phyloP scores from a whole-genome alignment of 371 early-diverging fungal species.

The Mortierella sp. region DNA sequence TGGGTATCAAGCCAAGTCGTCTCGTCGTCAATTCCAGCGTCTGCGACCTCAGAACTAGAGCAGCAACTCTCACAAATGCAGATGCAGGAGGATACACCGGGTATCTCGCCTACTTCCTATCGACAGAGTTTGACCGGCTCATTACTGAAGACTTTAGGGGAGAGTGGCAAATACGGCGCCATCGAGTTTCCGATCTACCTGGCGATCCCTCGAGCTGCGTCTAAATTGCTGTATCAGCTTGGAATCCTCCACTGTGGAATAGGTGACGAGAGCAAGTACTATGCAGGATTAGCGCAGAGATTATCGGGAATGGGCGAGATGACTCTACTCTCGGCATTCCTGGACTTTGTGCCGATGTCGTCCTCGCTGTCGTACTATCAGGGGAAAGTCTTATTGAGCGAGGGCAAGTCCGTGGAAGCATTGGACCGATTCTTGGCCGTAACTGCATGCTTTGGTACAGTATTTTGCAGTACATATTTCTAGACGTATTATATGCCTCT shows the following conservation, averaged over 20 bases:
- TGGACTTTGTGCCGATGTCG: constrained; percentile 31
- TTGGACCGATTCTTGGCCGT: constrained; percentile 40
- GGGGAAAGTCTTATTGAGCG: constrained; percentile 31
- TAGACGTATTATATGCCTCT: not conserved
- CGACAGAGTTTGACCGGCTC: constrained; percentile 36
- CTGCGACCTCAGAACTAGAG: constrained; percentile 17
- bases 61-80: constrained; percentile 30
- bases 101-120: not conserved
- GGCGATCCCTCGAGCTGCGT: constrained; percentile 40
- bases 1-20: constrained; percentile 42
- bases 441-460: constrained; percentile 38
- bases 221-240: constrained; percentile 34
- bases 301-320: constrained; percentile 38
- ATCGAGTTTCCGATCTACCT: constrained; percentile 44
- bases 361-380: constrained; percentile 41
- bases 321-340: constrained; percentile 23
- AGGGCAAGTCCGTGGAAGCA: constrained; percentile 25
- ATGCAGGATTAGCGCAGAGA: constrained; percentile 40
- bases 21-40: not conserved
- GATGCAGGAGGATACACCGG: not conserved
- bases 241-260: constrained; percentile 16
- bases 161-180: constrained; percentile 18
- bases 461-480: not conserved
- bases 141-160: constrained; percentile 21
- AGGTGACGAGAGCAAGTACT: constrained; percentile 17